phyloP scores from a whole-genome alignment of 1,139 yeast genomes.

The Pichia sp. region DNA sequence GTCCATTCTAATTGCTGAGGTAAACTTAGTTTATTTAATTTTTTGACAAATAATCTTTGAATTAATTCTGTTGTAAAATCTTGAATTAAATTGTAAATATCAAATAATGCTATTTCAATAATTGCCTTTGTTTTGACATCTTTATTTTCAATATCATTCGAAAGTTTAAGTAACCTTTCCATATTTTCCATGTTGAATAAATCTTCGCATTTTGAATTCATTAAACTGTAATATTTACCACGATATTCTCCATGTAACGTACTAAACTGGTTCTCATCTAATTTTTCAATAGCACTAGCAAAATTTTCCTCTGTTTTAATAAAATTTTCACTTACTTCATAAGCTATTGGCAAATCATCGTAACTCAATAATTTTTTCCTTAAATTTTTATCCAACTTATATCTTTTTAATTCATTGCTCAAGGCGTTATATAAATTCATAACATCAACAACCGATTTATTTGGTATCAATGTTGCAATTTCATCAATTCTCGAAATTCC shows the following conservation, averaged over 20 bases:
- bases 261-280: conserved; percentile 6
- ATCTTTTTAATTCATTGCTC: conserved; percentile 25
- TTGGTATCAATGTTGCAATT: conserved; percentile 33
- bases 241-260: conserved; percentile 2
- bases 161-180: background rate
- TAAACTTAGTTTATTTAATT: conserved; percentile 5
- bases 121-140: background rate
- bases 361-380: conserved; percentile 29
- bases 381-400: conserved; percentile 23
- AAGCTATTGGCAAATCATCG: conserved; percentile 45
- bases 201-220: background rate
- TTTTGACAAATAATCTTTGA: conserved; percentile 2
- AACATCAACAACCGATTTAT: conserved; percentile 43
- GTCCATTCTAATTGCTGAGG: conserved; percentile 5
- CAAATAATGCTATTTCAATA: conserved; percentile 2
- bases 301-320: conserved; percentile 40
- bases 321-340: conserved; percentile 47
- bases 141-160: background rate
- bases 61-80: conserved; percentile 6
- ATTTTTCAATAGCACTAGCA: conserved; percentile 13
- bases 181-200: conserved; percentile 1
- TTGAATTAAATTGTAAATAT: background rate
- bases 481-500: conserved; percentile 44
- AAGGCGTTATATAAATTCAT: conserved; percentile 41
- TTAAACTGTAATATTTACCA: background rate